These are phyloP conservation scores for Amanita inopinata DNA, from an alignment of 768 basidiomycete species.

Conservation along the genomic window DNA sequence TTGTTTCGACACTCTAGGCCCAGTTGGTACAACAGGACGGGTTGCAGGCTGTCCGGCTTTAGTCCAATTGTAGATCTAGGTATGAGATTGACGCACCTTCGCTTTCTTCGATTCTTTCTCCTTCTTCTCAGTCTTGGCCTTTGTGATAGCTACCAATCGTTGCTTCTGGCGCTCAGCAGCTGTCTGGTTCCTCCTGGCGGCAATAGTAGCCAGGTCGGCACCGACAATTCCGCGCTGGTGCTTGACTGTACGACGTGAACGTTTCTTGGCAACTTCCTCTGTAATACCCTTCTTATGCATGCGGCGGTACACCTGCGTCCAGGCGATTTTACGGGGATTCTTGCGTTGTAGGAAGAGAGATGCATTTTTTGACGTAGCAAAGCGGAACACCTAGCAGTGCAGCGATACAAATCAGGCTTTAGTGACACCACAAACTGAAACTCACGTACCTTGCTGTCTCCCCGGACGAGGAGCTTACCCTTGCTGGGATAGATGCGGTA, in stretches of 20 bases:
- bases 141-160: conserved; percentile 77
- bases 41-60: conserved; percentile 34
- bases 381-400: conserved; percentile 78
- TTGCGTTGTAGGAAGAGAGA: conserved; percentile 99
- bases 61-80: neutral
- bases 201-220: conserved; percentile 85
- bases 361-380: conserved; percentile 83
- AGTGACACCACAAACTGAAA: neutral
- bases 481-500: conserved; percentile 97
- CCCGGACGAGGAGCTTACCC: conserved; percentile 92
- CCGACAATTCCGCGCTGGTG: conserved; percentile 97
- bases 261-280: conserved; percentile 99
- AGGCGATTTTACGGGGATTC: conserved; percentile 99
- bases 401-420: neutral
- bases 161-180: conserved; percentile 73
- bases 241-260: conserved; percentile 93
- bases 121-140: conserved; percentile 96
- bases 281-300: conserved; percentile 99
- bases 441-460: conserved; percentile 79
- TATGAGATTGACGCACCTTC: conserved; percentile 40
- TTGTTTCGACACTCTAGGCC: conserved; percentile 89
- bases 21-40: conserved; percentile 43
- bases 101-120: conserved; percentile 89
- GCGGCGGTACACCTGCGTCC: conserved; percentile 89
- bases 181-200: conserved; percentile 89